Base-by-base conservation (phyloP, 495 filamentous ascomycete species). In the Physcia stellaris region DNA sequence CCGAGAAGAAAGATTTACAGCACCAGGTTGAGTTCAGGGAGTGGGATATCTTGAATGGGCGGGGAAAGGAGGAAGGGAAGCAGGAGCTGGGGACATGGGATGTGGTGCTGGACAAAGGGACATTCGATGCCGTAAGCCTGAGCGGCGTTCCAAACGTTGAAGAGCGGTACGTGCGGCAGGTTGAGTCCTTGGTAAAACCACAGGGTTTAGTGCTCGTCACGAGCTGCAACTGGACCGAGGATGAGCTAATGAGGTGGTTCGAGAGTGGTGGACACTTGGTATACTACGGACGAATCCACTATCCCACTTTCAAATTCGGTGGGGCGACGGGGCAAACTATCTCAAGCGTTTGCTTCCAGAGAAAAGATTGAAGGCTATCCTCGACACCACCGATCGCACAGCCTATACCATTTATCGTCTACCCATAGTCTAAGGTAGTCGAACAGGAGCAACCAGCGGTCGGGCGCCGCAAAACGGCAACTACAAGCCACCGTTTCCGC, bases 151-250 rank as follows among this genome's bases (percentile, higher is more conserved):
- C 54, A 19, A 65, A 78, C 41, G 49, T 27, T 6, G 41, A 52
- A 16, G 85, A 94, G 54, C 64, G 67, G 32, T 98, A 96, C 64
- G 66, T 70, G 16, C 62, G 64, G 43, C 67, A 73, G 18, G 78
- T 85, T 16, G 61, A 71, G 23, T 47, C 53, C 35, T 59, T 94
- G 20, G 63, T 96, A 31, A 74, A 70, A 42, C 58, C 57, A 5
- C 79, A 78, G 3, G 86, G 86, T 2, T 63, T 80, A 29, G 68
- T 95, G 49, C 53, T 94, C 23, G 72, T 98, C 17, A 95, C 90
- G 44, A 93, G 83, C 52, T 98, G 90, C 55, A 98, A 98, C 61
- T 98, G 90, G 90, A 94, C 90, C 24, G 85, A 90, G 63, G 69
- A 74, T 39, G 90, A 98, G 66, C 58, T 98, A 50, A 61, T 66